Percentiles rank a stretch among this genome's conserved stretches.
phyloP scores from a whole-genome alignment of 2,329 filamentous ascomycete species.

The Rosellinia necatrix region DNA sequence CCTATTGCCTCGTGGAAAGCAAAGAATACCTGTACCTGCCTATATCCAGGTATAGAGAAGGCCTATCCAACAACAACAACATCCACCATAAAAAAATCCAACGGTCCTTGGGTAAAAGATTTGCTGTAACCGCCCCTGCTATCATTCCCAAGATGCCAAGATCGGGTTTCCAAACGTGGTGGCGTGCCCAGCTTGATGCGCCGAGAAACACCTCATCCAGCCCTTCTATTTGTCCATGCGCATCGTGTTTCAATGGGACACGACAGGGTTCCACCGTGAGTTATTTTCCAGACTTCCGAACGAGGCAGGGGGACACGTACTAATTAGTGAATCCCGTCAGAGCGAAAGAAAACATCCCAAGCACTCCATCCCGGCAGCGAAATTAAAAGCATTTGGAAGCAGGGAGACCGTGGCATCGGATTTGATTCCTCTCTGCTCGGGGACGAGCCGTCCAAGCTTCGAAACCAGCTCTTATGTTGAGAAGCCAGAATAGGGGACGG shows the following conservation, averaged over 20 bases:
- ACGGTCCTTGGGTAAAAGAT: neutral
- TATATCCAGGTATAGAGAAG: too few species aligned
- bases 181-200: constrained; percentile 33
- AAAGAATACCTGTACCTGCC: too few species aligned
- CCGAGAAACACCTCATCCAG: constrained; percentile 23
- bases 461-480: constrained; percentile 15
- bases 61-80: too few species aligned
- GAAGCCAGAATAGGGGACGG: neutral
- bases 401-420: constrained; percentile 37
- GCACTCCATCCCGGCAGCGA: constrained; percentile 7
- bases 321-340: constrained; percentile 22
- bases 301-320: neutral
- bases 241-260: constrained; percentile 36
- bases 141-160: constrained; percentile 25
- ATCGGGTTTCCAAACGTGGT: constrained; percentile 33
- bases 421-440: constrained; percentile 31
- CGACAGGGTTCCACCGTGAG: constrained; percentile 26
- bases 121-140: neutral
- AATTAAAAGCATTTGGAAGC: constrained; percentile 12
- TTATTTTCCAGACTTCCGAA: constrained; percentile 15
- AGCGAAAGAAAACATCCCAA: constrained; percentile 12
- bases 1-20: too few species aligned
- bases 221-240: constrained; percentile 35
- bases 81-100: neutral
- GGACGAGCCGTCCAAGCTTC: constrained; percentile 25